Conservation (phyloP, 345 rosid species). For the Melastoma malabathricum region DNA sequence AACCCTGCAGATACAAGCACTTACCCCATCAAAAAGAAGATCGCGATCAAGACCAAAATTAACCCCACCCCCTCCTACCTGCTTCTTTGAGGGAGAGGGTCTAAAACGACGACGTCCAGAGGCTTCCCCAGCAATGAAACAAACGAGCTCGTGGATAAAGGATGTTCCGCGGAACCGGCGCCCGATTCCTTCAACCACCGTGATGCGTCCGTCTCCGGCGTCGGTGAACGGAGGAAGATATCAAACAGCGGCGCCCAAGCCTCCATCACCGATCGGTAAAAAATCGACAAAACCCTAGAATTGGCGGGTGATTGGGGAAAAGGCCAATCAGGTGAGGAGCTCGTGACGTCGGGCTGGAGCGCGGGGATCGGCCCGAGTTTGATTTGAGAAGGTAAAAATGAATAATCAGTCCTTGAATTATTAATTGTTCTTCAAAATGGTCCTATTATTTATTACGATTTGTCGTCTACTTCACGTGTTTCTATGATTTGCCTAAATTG, state of each 20-base stretch:
- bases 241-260: constrained; percentile 52
- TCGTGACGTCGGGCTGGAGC: too few relatives aligned
- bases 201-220: constrained; percentile 65
- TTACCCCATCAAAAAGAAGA: constrained; percentile 3
- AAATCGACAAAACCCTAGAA: too few relatives aligned
- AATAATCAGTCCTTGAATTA: too few relatives aligned
- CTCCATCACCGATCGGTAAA: constrained; percentile 26
- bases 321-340: too few relatives aligned
- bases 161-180: constrained; percentile 15
- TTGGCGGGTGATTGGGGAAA: background rate
- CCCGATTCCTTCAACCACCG: constrained; percentile 47
- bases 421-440: too few relatives aligned
- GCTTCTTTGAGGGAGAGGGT: constrained; percentile 37
- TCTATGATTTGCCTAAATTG: too few relatives aligned
- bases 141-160: constrained; percentile 50
- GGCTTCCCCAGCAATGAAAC: constrained; percentile 36
- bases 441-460: too few relatives aligned
- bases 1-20: constrained; percentile 20
- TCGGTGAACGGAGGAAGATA: constrained; percentile 39
- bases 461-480: too few relatives aligned
- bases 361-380: too few relatives aligned
- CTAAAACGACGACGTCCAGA: constrained; percentile 10
- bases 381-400: too few relatives aligned
- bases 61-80: background rate
- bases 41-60: background rate